These are phyloP conservation scores for Mycena latifolia DNA, from an alignment of 768 basidiomycete genomes.

Conservation along the genomic window DNA sequence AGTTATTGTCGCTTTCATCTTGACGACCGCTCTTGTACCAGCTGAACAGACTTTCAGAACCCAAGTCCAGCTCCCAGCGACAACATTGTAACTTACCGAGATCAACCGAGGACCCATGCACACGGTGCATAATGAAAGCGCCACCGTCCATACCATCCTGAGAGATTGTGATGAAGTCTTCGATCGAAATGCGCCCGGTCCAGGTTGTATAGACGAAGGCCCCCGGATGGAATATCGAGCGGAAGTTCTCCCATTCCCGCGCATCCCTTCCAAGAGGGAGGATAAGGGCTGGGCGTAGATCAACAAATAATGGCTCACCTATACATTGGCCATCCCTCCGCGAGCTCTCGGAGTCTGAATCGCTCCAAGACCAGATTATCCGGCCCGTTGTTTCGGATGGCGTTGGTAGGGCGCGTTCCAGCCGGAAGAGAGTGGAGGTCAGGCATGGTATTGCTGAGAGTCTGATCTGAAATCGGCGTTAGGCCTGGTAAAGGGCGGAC, in stretches of 20 bases:
- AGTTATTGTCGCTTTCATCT: conserved; percentile 47
- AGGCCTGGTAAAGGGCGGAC: background rate
- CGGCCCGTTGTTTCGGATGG: conserved; percentile 40
- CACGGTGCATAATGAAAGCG: conserved; percentile 39
- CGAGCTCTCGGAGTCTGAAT: conserved; percentile 40
- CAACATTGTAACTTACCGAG: conserved; percentile 1
- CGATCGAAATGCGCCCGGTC: conserved; percentile 37
- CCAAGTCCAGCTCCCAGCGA: background rate
- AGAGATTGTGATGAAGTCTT: conserved; percentile 37
- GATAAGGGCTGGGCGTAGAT: background rate
- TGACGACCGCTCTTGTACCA: conserved; percentile 47
- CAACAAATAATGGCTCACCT: conserved; percentile 15
- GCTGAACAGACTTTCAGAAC: conserved; percentile 10
- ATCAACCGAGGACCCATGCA: conserved; percentile 41
- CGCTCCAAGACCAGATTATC: conserved; percentile 35
- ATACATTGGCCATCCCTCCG: conserved; percentile 42
- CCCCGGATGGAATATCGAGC: conserved; percentile 38
- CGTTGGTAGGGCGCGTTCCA: conserved; percentile 36
- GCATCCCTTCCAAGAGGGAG: conserved; percentile 29
- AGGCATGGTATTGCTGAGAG: conserved; percentile 10
- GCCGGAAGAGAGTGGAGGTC: conserved; percentile 38
- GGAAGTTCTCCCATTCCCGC: conserved; percentile 41
- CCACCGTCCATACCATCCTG: conserved; percentile 39
- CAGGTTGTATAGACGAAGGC: conserved; percentile 41
- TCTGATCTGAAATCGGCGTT: background rate